phyloP scores from a whole-genome alignment of 2,329 filamentous ascomycete genomes.

The Ascochyta koolunga region DNA sequence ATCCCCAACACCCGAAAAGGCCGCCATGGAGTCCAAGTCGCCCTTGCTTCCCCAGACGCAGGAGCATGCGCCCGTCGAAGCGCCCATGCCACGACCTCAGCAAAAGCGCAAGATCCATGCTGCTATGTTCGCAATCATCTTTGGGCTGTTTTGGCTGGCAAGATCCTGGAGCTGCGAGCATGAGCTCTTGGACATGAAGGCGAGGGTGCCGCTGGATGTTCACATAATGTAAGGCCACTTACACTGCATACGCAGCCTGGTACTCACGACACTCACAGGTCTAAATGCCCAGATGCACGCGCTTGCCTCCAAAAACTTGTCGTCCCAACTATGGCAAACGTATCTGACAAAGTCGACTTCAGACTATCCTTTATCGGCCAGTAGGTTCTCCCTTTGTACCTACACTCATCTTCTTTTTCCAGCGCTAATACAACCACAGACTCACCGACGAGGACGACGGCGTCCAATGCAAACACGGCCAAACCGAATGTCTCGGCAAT shows the following conservation, averaged over 20 bases:
- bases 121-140: constrained; percentile 31
- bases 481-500: constrained; percentile 89
- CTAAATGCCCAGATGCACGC: constrained; percentile 88
- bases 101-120: constrained; percentile 35
- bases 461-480: constrained; percentile 87
- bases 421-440: constrained; percentile 45
- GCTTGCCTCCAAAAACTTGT: constrained; percentile 82
- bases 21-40: constrained; percentile 37
- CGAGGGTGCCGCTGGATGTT: constrained; percentile 78
- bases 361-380: constrained; percentile 86
- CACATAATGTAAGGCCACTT: constrained; percentile 75
- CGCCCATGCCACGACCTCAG: constrained; percentile 25
- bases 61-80: constrained; percentile 12
- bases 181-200: constrained; percentile 28
- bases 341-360: constrained; percentile 87
- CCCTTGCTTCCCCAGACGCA: constrained; percentile 35
- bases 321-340: constrained; percentile 82
- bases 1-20: constrained; percentile 6
- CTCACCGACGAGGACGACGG: constrained; percentile 76
- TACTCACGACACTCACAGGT: constrained; percentile 28
- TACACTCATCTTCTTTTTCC: not conserved
- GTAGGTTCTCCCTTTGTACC: constrained; percentile 52
- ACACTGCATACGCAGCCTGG: not conserved
- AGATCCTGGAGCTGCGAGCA: constrained; percentile 35
- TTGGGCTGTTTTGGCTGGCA: constrained; percentile 43